Conservation (phyloP, 371 early-diverging fungal species). For the Mucor lusitanicus region DNA sequence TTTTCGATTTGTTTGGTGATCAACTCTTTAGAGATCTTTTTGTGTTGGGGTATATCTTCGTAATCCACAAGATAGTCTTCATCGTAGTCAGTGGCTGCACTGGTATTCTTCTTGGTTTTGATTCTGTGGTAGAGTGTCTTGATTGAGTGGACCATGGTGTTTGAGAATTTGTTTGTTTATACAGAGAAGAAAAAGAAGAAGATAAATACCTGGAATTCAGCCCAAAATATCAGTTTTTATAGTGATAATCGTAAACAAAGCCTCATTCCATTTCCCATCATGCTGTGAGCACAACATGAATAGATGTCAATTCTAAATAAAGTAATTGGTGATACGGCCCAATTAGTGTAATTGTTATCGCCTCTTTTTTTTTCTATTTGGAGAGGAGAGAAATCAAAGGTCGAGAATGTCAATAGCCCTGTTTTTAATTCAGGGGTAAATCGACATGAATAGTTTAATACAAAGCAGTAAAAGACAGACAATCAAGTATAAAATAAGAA, state of each 20-base stretch:
- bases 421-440: neutral
- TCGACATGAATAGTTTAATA: neutral
- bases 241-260: constrained; percentile 7
- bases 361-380: neutral
- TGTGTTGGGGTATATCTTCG: constrained; percentile 2
- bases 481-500: neutral
- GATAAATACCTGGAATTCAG: constrained; percentile 3
- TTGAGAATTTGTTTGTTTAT: neutral
- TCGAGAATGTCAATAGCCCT: neutral
- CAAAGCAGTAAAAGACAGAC: neutral
- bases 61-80: constrained; percentile 17
- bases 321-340: neutral
- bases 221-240: constrained; percentile 6
- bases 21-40: constrained; percentile 7
- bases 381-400: neutral
- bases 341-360: neutral
- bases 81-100: neutral
- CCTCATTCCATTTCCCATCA: constrained; percentile 6
- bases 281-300: neutral
- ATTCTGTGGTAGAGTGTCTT: neutral
- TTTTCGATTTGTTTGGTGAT: constrained; percentile 6
- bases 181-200: neutral
- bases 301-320: neutral
- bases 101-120: neutral
- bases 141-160: neutral